Conservation (phyloP, 352 stramenopile species). For the Phytophthora agathidicida region DNA sequence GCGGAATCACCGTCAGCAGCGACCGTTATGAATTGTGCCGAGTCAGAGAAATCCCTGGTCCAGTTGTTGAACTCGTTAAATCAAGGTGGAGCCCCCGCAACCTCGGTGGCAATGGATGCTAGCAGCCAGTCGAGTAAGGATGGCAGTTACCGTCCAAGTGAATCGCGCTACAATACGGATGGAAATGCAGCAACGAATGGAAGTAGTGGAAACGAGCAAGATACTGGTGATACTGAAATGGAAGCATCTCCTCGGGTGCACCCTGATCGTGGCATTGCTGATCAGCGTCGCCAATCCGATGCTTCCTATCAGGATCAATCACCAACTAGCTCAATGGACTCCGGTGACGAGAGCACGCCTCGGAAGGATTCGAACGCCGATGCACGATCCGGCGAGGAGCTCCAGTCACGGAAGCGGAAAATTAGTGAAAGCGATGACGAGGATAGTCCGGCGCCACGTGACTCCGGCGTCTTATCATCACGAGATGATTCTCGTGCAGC, state of each 20-base stretch:
- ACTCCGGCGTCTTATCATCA: constrained; percentile 6
- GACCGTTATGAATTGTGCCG: constrained; percentile 65
- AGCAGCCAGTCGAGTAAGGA: constrained; percentile 16
- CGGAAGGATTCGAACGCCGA: constrained; percentile 4
- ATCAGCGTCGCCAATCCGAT: constrained; percentile 4
- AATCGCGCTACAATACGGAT: constrained; percentile 12
- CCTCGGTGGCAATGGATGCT: constrained; percentile 21
- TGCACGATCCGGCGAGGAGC: constrained; percentile 1
- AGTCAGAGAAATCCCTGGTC: constrained; percentile 77
- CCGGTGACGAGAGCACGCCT: constrained; percentile 7
- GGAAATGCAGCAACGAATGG: constrained; percentile 14
- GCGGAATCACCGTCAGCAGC: constrained; percentile 56
- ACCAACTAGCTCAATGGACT: constrained; percentile 24
- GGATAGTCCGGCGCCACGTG: constrained; percentile 1
- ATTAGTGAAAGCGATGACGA: constrained; percentile 15
- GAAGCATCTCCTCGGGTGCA: constrained; percentile 1
- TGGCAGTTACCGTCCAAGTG: constrained; percentile 1
- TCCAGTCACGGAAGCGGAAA: constrained; percentile 15
- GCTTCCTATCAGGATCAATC: constrained; percentile 24
- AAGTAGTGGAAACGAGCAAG: constrained; percentile 5
- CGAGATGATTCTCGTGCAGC: not conserved
- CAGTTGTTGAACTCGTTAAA: constrained; percentile 65
- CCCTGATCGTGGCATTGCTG: constrained; percentile 9
- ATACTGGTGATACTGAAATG: constrained; percentile 10
- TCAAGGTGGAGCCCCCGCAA: constrained; percentile 36